Evolutionary conservation across 1,284 basidiomycete genomes (phyloP).

Genomic region (Moesziomyces sp.): DNA sequence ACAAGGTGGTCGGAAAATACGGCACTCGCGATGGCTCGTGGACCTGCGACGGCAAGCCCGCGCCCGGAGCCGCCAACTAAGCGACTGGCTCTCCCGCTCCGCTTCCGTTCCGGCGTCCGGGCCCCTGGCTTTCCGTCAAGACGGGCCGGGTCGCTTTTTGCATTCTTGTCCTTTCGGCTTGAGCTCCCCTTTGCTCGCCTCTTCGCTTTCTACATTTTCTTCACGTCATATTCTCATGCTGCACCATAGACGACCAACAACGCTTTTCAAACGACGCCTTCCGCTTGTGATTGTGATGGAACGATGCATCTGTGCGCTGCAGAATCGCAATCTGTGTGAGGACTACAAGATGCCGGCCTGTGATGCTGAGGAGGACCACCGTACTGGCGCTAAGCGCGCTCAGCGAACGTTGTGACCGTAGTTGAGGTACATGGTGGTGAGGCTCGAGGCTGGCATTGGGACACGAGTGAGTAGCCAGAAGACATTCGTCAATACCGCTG

Average conservation of each 20-base stretch:
- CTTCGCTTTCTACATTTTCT: not conserved
- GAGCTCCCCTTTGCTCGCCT: not conserved
- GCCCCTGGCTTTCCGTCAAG: not conserved
- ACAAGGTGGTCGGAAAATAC: constrained; percentile 49
- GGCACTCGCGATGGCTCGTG: constrained; percentile 45
- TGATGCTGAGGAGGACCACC: no score
- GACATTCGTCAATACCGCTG: not conserved
- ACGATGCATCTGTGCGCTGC: not conserved
- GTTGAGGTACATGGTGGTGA: constrained; percentile 27
- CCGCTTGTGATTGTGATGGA: no score
- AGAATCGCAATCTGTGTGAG: not conserved
- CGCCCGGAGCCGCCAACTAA: constrained; percentile 16
- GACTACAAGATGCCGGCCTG: no score
- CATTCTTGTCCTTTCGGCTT: not conserved
- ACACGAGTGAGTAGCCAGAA: not conserved
- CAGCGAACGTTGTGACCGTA: constrained; percentile 21
- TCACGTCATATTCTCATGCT: not conserved
- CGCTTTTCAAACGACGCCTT: no score
- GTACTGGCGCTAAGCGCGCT: not conserved
- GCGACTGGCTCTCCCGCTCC: not conserved
- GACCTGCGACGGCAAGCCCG: constrained; percentile 54
- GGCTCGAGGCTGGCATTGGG: constrained; percentile 31
- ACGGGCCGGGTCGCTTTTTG: not conserved
- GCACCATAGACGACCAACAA: not conserved
- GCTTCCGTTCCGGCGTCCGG: not conserved